Conservation (phyloP, 371 early-diverging fungal species). For the Blakeslea trispora region DNA sequence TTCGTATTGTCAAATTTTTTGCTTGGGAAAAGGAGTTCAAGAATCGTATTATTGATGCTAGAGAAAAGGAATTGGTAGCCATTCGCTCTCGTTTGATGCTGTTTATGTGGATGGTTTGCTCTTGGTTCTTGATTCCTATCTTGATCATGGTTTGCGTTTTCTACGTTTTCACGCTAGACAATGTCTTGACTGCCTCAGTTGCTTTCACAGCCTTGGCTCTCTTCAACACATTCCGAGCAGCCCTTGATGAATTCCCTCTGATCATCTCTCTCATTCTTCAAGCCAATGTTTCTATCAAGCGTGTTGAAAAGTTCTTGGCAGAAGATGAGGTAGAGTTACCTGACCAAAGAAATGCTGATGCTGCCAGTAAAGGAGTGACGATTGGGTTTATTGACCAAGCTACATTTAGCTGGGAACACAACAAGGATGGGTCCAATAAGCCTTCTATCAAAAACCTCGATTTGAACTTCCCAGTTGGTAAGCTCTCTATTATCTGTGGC, state of each 20-base stretch:
- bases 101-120: slow-evolving; percentile 46
- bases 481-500: slow-evolving; percentile 78
- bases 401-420: slow-evolving; percentile 53
- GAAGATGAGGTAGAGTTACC: slow-evolving; percentile 67
- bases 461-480: slow-evolving; percentile 61
- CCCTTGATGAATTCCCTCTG: slow-evolving; percentile 75
- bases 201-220: slow-evolving; percentile 69
- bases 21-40: slow-evolving; percentile 80
- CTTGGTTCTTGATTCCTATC: slow-evolving; percentile 46
- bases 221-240: slow-evolving; percentile 64
- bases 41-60: slow-evolving; percentile 49
- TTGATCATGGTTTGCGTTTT: slow-evolving; percentile 53
- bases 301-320: slow-evolving; percentile 68
- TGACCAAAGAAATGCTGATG: neutral
- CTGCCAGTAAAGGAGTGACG: slow-evolving; percentile 8
- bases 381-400: slow-evolving; percentile 58
- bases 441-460: slow-evolving; percentile 59
- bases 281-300: slow-evolving; percentile 70
- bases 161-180: slow-evolving; percentile 54
- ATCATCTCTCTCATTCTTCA: slow-evolving; percentile 67
- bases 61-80: slow-evolving; percentile 51
- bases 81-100: slow-evolving; percentile 46
- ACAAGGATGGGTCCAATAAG: slow-evolving; percentile 19
- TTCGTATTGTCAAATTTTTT: slow-evolving; percentile 82
- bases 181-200: slow-evolving; percentile 60